Percentiles rank a stretch among this genome's conserved stretches.
These are phyloP conservation scores for Aspergillus conjunctus DNA, from an alignment of 495 filamentous ascomycete genomes.

Conservation along the genomic window DNA sequence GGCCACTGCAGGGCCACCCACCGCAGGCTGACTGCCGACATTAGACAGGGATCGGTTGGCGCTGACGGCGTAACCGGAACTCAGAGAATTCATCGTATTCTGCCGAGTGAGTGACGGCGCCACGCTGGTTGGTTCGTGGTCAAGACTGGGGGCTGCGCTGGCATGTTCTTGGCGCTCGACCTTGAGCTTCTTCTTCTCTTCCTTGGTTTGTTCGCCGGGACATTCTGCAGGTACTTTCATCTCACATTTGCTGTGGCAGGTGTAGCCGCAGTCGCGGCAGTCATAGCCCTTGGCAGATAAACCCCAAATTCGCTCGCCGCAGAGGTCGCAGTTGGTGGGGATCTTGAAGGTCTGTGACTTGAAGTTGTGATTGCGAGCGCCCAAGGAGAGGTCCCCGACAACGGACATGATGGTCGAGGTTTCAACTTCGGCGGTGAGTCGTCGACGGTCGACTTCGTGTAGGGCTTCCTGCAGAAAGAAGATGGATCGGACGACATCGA, in stretches of 20 bases:
- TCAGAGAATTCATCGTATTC: conserved; percentile 91
- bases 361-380: conserved; percentile 93
- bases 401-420: conserved; percentile 80
- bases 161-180: conserved; percentile 76
- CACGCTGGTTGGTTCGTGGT: conserved; percentile 41
- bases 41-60: conserved; percentile 72
- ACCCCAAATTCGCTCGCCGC: conserved; percentile 95
- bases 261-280: conserved; percentile 94
- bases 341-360: conserved; percentile 98
- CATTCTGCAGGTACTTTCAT: conserved; percentile 97
- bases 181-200: conserved; percentile 92
- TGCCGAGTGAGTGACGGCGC: conserved; percentile 66
- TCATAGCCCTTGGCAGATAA: conserved; percentile 93
- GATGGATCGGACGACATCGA: conserved; percentile 72
- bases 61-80: conserved; percentile 83
- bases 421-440: conserved; percentile 87
- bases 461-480: conserved; percentile 81
- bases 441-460: conserved; percentile 83
- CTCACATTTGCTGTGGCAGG: conserved; percentile 97
- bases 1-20: conserved; percentile 3
- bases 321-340: conserved; percentile 96
- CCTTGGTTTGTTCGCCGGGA: conserved; percentile 89
- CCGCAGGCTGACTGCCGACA: conserved; percentile 34
- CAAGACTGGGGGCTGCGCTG: conserved; percentile 52
- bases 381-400: conserved; percentile 88